phyloP scores from a whole-genome alignment of 176 grass and related monocot genomes.

The Hsuehochloa calcarea region DNA sequence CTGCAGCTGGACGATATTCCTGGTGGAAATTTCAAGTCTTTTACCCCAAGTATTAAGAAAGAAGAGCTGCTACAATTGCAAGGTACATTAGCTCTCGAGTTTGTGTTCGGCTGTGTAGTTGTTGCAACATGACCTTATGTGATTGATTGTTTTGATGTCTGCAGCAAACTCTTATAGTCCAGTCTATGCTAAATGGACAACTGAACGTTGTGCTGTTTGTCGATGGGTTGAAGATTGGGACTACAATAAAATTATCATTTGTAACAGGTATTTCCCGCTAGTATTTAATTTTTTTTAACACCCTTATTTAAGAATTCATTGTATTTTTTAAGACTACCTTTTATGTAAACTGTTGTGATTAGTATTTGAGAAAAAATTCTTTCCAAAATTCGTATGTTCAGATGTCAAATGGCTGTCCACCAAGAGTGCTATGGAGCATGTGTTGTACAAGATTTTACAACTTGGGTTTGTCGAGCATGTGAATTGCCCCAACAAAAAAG shows the following conservation, averaged over 20 bases:
- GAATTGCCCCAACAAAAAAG: constrained; percentile 57
- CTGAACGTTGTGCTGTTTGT: constrained; percentile 91
- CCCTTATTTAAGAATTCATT: neutral
- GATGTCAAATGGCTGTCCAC: constrained; percentile 93
- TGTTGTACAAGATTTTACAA: constrained; percentile 66
- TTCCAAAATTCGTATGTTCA: constrained; percentile 42
- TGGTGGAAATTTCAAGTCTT: constrained; percentile 37
- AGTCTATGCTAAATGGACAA: constrained; percentile 87
- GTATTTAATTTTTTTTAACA: neutral
- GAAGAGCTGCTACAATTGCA: constrained; percentile 52
- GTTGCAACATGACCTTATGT: neutral
- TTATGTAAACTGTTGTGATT: constrained; percentile 2
- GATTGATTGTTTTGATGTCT: constrained; percentile 29
- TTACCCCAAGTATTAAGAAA: constrained; percentile 41
- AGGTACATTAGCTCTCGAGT: constrained; percentile 27
- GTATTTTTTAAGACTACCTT: neutral
- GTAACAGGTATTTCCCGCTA: constrained; percentile 72
- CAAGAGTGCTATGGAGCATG: constrained; percentile 92
- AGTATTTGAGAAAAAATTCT: neutral
- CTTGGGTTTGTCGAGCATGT: constrained; percentile 94
- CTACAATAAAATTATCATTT: constrained; percentile 98
- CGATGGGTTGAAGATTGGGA: constrained; percentile 99
- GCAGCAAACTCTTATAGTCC: constrained; percentile 73
- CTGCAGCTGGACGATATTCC: constrained; percentile 58
- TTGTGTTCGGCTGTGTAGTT: constrained; percentile 19